Base-by-base conservation (phyloP, 2,329 filamentous ascomycete species). In the Sclerotinia minor region DNA sequence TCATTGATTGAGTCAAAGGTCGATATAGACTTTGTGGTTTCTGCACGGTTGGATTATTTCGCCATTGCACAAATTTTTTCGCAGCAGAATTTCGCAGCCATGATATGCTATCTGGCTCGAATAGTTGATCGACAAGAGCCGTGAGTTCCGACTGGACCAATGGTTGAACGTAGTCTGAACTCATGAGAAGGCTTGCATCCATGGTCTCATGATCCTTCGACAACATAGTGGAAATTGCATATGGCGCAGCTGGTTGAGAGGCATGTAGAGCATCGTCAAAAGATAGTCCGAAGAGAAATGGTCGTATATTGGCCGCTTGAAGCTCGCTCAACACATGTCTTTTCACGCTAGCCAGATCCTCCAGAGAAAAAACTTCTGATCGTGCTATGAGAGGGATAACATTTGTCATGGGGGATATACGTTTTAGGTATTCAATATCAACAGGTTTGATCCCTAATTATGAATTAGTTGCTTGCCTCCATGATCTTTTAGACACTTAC, bases 171-270 rank as follows among this genome's bases (percentile, higher is more conserved):
- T 97, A 98, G 74, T 95, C 91, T 0, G 94, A 89, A 67, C 89
- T 93, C 94, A 98, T 98, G 24, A 98, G 84, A 0, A 96, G 82
- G 74, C 92, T 97, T 24, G 94, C 94, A 77, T 98, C 94, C 89
- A 98, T 96, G 54, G 85, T 87, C 50, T 97, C 92, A 69, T 87
- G 81, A 74, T 97, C 92, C 29, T 86, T 85, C 1, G 85, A 86
- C 32, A 86, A 82, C 17, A 86, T 85, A 26, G 91, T 95, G 1
- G 94, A 97, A 26, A 97, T 84, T 0, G 92, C 87, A 75, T 92
- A 96, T 3, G 89, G 87, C 68, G 81, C 80, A 17, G 78, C 77
- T 1, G 78, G 74, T n/a, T 69, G 71, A 53, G 69, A 71, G 13
- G 70, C 68, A 45, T 67, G 29, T 13, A 69, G 64, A 57, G 68